Evolutionary conservation across 768 basidiomycete species (phyloP).

Genomic region (Xerocomellus dryophilus): DNA sequence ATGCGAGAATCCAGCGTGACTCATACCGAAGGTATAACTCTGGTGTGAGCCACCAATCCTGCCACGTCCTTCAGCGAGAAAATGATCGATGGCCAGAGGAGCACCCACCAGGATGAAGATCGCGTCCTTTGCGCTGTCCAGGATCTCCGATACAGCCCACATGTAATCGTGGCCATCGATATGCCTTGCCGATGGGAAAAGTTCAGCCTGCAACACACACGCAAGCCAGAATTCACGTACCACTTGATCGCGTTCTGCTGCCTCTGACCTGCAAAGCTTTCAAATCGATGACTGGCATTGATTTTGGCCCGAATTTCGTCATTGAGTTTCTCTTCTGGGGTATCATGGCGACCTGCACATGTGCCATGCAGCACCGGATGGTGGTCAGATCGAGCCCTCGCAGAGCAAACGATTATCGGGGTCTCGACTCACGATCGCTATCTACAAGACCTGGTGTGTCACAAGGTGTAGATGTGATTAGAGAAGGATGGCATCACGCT

Average conservation of each 20-base stretch:
- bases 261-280: conserved; percentile 77
- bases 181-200: conserved; percentile 47
- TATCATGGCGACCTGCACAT: conserved; percentile 62
- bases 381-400: neutral
- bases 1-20: neutral
- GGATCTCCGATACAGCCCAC: conserved; percentile 88
- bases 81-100: neutral
- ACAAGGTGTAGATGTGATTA: neutral
- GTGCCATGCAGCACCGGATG: neutral
- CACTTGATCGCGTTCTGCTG: conserved; percentile 78
- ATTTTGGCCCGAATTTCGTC: conserved; percentile 77
- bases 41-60: conserved; percentile 95
- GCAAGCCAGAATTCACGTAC: conserved; percentile 35
- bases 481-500: neutral
- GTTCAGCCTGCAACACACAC: neutral
- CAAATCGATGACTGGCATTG: conserved; percentile 74
- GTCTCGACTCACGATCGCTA: conserved; percentile 33
- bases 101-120: conserved; percentile 79
- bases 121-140: conserved; percentile 75
- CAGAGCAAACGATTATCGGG: neutral
- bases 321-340: conserved; percentile 63
- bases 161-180: conserved; percentile 97
- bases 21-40: conserved; percentile 79
- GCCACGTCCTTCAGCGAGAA: conserved; percentile 2
- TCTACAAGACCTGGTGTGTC: conserved; percentile 31